Conservation (phyloP, 805 yeast genomes). For the Myxozyma lipomycoides region DNA sequence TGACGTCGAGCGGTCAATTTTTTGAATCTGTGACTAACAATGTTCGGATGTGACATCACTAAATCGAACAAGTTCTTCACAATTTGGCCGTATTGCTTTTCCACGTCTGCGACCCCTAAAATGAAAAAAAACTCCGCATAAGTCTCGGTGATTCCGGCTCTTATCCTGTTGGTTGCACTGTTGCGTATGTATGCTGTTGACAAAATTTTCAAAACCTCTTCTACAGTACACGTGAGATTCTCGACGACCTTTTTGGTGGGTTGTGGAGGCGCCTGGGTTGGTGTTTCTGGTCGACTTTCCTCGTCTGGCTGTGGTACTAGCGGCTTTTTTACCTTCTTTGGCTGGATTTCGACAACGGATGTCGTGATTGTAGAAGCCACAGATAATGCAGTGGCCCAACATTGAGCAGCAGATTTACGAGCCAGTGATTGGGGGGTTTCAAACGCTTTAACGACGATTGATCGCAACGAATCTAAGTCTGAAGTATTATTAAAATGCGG, state of each 20-base stretch:
- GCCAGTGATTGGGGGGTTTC: conserved; percentile 17
- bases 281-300: conserved; percentile 17
- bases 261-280: conserved; percentile 14
- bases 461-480: conserved; percentile 15
- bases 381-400: conserved; percentile 32
- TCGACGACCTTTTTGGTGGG: conserved; percentile 21
- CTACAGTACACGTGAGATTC: conserved; percentile 23
- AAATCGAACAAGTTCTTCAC: conserved; percentile 27
- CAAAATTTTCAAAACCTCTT: conserved; percentile 29
- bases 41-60: conserved; percentile 19
- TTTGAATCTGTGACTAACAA: conserved; percentile 20
- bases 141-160: conserved; percentile 33
- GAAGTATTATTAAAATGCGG: conserved; percentile 29
- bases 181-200: conserved; percentile 25
- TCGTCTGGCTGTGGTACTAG: conserved; percentile 16
- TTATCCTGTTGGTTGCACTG: conserved; percentile 23
- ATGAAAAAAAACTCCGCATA: conserved; percentile 27
- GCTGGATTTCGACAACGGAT: conserved; percentile 21
- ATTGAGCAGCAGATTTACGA: conserved; percentile 27
- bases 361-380: conserved; percentile 17
- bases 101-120: conserved; percentile 26
- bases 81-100: conserved; percentile 28
- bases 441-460: conserved; percentile 19
- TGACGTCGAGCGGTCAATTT: conserved; percentile 31
- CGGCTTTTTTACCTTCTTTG: conserved; percentile 25